Evolutionary conservation across 192 early-diverging fungal genomes (phyloP).

Genomic region (Coemansia sp.): DNA sequence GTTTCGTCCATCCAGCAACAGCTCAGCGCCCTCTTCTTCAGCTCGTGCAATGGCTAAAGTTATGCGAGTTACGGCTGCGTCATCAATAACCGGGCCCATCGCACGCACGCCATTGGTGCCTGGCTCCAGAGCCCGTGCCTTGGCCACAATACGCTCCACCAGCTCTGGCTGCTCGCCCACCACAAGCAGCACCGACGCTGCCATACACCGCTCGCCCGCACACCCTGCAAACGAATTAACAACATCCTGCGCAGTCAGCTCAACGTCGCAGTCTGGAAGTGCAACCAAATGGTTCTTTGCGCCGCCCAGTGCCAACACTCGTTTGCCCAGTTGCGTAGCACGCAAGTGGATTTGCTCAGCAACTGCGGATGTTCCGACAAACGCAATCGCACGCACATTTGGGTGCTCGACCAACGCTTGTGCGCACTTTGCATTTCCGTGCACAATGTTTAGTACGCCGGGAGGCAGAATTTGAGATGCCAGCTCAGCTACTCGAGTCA

Average conservation of each 20-base stretch:
- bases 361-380: slow-evolving; percentile 81
- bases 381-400: slow-evolving; percentile 66
- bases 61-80: slow-evolving; percentile 62
- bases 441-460: slow-evolving; percentile 75
- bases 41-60: slow-evolving; percentile 60
- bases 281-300: slow-evolving; percentile 83
- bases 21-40: slow-evolving; percentile 56
- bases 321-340: slow-evolving; percentile 60
- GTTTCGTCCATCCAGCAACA: slow-evolving; percentile 71
- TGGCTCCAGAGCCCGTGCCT: slow-evolving; percentile 52
- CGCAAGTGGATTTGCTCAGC: slow-evolving; percentile 59
- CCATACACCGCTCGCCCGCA: slow-evolving; percentile 79
- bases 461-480: slow-evolving; percentile 62
- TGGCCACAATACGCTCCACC: slow-evolving; percentile 60
- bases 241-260: slow-evolving; percentile 75
- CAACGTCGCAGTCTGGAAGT: slow-evolving; percentile 69
- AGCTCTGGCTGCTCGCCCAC: slow-evolving; percentile 69
- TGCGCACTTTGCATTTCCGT: slow-evolving; percentile 60
- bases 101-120: slow-evolving; percentile 54
- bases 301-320: slow-evolving; percentile 70
- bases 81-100: slow-evolving; percentile 79
- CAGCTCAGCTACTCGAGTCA: slow-evolving; percentile 64
- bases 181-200: slow-evolving; percentile 67
- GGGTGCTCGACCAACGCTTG: slow-evolving; percentile 61
- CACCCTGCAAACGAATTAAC: slow-evolving; percentile 77